phyloP scores from a whole-genome alignment of 2,329 filamentous ascomycete genomes.

The Dothideomycetidae sp. region DNA sequence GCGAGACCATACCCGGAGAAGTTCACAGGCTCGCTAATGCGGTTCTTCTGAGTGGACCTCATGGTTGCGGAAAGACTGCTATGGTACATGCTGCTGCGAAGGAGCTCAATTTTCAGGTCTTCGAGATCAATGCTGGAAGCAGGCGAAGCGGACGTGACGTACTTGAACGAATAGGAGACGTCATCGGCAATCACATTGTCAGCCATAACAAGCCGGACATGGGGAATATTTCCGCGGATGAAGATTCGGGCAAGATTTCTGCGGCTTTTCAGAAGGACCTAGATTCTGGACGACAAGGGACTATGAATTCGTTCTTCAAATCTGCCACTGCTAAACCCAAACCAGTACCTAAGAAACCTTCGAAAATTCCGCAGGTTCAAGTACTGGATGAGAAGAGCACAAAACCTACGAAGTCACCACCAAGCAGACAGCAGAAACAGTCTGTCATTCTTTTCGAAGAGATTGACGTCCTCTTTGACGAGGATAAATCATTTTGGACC shows the following conservation, averaged over 20 bases:
- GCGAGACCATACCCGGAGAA: conserved; percentile 1
- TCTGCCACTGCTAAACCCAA: conserved; percentile 16
- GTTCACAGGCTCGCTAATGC: conserved; percentile 48
- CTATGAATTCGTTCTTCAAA: conserved; percentile 70
- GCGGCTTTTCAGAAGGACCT: conserved; percentile 42
- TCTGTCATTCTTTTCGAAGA: conserved; percentile 91
- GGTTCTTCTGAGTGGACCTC: conserved; percentile 76
- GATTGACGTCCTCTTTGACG: conserved; percentile 83
- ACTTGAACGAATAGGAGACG: conserved; percentile 82
- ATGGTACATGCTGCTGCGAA: conserved; percentile 83
- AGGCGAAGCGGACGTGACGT: conserved; percentile 81
- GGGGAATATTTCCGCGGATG: conserved; percentile 18
- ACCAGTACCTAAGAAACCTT: conserved; percentile 16
- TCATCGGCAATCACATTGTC: conserved; percentile 91
- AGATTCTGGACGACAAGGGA: conserved; percentile 59
- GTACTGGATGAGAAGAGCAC: conserved; percentile 15
- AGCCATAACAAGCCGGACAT: conserved; percentile 31
- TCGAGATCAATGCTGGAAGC: conserved; percentile 79
- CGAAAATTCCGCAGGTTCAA: conserved; percentile 18
- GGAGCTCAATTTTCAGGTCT: conserved; percentile 84
- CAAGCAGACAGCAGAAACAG: conserved; percentile 56
- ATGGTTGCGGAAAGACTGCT: conserved; percentile 86
- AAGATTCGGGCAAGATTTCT: conserved; percentile 24
- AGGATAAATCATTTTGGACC: conserved; percentile 89
- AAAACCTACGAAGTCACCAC: conserved; percentile 19